These are phyloP conservation scores for Pseudogymnoascus sp. DNA, from an alignment of 2,329 filamentous ascomycete species.

Conservation along the genomic window DNA sequence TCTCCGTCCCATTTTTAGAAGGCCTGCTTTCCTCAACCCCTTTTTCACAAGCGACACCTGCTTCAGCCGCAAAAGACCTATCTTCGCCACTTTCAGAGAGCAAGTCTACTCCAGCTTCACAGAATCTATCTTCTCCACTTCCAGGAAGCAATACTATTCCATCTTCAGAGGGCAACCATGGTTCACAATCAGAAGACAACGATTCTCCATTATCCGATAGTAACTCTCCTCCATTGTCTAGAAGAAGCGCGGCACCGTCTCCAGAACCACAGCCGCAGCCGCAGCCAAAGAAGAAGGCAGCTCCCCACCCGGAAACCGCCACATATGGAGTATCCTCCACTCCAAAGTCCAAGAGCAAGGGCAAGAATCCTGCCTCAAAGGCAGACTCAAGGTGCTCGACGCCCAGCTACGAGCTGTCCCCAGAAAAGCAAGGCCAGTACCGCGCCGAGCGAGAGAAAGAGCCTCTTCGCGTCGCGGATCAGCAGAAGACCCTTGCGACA, in stretches of 20 bases:
- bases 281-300: neutral
- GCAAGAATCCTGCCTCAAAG: neutral
- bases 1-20: neutral
- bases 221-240: neutral
- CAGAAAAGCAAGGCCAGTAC: neutral
- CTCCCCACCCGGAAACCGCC: neutral
- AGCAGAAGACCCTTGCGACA: neutral
- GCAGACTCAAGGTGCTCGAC: no score
- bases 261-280: neutral
- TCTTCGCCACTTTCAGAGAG: neutral
- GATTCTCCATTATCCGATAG: neutral
- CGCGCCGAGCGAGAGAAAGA: neutral
- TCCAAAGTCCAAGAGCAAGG: neutral
- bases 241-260: neutral
- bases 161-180: neutral
- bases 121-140: neutral
- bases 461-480: neutral
- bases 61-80: neutral
- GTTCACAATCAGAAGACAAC: neutral
- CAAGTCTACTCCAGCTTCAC: neutral
- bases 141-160: neutral
- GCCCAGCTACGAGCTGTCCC: neutral
- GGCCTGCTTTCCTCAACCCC: neutral
- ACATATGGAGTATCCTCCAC: neutral
- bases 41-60: neutral